Base-by-base conservation (phyloP, 768 basidiomycete species). In the Agrocybe praecox region DNA sequence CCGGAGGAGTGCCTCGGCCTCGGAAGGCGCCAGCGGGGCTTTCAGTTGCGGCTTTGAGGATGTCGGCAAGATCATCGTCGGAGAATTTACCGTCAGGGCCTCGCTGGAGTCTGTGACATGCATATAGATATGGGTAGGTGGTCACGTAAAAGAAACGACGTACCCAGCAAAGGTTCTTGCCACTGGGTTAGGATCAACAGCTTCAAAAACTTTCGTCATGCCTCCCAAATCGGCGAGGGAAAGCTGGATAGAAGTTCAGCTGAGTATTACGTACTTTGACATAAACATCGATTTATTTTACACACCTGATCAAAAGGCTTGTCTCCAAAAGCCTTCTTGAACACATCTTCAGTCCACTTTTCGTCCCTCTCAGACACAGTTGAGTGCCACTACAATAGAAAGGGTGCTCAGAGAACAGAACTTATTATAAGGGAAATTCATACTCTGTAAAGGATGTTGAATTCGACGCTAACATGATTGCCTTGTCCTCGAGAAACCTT, bases 391-490 rank as follows among this genome's bases (percentile, higher is more conserved):
- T 78, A 53, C 9, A 29, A 9, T 9, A 29, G 9, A 29, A 4
- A 29, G 26, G 4, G 26, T 29, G 4, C 4, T 6, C 10, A 14
- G 14, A 19, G 49, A 24, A 33, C 10, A 47, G 7, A 15, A 26
- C 32, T 19, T 15, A n/a, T 48, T 11, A 8, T 50, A 24, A 22
- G 18, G 1, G 10, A 7, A 22, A 15, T 22, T 59, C 70, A 46
- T 59, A 78, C 77, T 33, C 77, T 56, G 66, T 81, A 81, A 2
- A 80, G 65, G n/a, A 79, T 51, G 45, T 77, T 89, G 73, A 90
- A 90, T 65, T 91, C 90, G 24, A 88, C 75, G 24, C 87, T 89
- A 53, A 79, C 78, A 55, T 82, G 82, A 61, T 90, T 89, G 15
- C 89, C 89, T 46, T 77, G 72, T 7, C 88, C 90, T 10, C 84